phyloP scores from a whole-genome alignment of 176 grass and related monocot genomes.

The Avena eriantha region DNA sequence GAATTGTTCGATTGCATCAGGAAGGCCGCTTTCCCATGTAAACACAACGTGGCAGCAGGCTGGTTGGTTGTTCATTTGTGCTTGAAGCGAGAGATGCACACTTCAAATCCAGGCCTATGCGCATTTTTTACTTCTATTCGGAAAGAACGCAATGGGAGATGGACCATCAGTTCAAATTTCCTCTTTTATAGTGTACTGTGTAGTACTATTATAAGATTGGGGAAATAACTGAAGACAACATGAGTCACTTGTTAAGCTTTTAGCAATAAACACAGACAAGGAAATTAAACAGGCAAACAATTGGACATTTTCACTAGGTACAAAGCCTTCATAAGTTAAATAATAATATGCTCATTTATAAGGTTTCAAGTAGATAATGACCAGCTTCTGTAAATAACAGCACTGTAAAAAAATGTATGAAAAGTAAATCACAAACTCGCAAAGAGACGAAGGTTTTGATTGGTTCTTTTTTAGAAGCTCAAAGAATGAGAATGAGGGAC shows the following conservation, averaged over 20 bases:
- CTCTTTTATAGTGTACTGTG: neutral
- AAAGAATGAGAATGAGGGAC: constrained; percentile 15
- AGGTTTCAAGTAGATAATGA: neutral
- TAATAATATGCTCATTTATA: neutral
- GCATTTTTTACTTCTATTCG: neutral
- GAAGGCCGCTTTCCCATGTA: neutral
- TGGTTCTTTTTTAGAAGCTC: constrained; percentile 16
- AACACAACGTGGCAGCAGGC: neutral
- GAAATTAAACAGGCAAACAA: neutral
- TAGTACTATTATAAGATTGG: neutral
- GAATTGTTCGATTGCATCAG: neutral
- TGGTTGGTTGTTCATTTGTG: neutral
- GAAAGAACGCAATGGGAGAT: neutral
- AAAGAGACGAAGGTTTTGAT: neutral
- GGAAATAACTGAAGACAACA: constrained; percentile 6
- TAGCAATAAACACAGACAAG: neutral
- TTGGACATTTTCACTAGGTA: neutral
- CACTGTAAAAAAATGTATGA: neutral
- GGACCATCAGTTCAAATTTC: neutral
- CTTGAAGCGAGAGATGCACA: neutral
- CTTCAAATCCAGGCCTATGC: neutral
- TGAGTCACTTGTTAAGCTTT: neutral
- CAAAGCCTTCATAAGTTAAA: neutral
- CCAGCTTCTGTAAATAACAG: neutral
- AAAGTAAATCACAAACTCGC: neutral